Evolutionary conservation across 2,329 filamentous ascomycete genomes (phyloP).

Genomic region (Colletotrichum sp.): DNA sequence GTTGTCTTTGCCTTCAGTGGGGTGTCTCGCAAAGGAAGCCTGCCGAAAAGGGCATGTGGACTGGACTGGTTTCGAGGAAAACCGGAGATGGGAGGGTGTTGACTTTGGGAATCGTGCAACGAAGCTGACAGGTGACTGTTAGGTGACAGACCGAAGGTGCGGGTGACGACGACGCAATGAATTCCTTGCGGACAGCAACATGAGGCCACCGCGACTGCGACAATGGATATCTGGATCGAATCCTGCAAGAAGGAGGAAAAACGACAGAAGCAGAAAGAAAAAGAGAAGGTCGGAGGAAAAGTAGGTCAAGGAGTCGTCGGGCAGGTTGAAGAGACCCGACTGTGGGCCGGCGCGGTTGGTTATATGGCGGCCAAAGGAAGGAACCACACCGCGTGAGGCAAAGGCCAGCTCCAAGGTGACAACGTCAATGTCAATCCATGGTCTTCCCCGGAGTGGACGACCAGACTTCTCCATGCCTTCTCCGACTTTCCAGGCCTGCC

Average conservation of each 20-base stretch:
- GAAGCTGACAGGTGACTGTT: background rate
- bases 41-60: background rate
- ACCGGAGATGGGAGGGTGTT: background rate
- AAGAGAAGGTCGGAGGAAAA: background rate
- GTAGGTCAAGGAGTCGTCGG: background rate
- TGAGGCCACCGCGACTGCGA: background rate
- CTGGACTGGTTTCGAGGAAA: background rate
- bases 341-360: background rate
- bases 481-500: background rate
- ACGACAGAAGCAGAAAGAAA: background rate
- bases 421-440: conserved; percentile 10
- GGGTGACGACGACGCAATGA: background rate
- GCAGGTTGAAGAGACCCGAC: background rate
- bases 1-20: background rate
- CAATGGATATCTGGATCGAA: background rate
- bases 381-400: background rate
- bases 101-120: background rate
- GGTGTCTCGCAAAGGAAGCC: background rate
- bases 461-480: background rate
- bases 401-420: background rate
- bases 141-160: conserved; percentile 4
- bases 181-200: conserved; percentile 2
- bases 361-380: background rate
- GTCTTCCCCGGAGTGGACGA: background rate
- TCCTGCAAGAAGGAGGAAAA: background rate